Base-by-base conservation (phyloP, 371 early-diverging fungal genomes). In the Blakeslea trispora region DNA sequence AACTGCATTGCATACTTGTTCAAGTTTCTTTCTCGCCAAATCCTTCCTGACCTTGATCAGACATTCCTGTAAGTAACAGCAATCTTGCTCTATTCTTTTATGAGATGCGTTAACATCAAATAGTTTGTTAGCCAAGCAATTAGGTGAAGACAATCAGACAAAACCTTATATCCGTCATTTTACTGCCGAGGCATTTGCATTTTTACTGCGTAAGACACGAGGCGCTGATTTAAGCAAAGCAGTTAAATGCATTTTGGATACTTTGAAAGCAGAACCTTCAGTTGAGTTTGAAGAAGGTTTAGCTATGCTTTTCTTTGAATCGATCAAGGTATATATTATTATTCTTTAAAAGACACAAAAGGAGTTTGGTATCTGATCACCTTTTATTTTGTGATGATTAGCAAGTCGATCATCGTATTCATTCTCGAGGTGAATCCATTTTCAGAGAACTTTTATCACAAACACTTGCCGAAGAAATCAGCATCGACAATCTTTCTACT, bases 111-210 rank as follows among this genome's bases (percentile, higher is more conserved):
- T 28, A 7, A 28, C 7, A 28, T 28, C 28, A 28, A 28, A 6
- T 66, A 86, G 85, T 19, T 71, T 90, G 21, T 54, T 96, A 13
- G 59, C 83, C 5, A 91, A 92, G 5, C 59, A 90, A 17, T 77
- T 97, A 5, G 79, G 83, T 21, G 86, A 88, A 31, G 80, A 84
- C 49, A 72, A 79, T 31, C 66, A 79, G 52, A 79, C 86, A 58
- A 86, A 86, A 55, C 80, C 82, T 15, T 90, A 89, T 74, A 85
- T 95, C 37, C 90, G 95, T 43, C 81, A 84, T 45, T 98, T 97
- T 63, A 85, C 93, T 2, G 94, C 95, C 32, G 95, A 97, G 68
- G 84, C 95, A 1, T 89, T 96, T 77, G 90, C 95, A 15, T 96
- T 88, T 61, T 75, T 97, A 51, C 68, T 97, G 54, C 82, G 97